A percentile compares a stretch with the other conserved stretches of the same genome.
Conservation (phyloP, 2,329 filamentous ascomycete species). For the Fusarium poae region DNA sequence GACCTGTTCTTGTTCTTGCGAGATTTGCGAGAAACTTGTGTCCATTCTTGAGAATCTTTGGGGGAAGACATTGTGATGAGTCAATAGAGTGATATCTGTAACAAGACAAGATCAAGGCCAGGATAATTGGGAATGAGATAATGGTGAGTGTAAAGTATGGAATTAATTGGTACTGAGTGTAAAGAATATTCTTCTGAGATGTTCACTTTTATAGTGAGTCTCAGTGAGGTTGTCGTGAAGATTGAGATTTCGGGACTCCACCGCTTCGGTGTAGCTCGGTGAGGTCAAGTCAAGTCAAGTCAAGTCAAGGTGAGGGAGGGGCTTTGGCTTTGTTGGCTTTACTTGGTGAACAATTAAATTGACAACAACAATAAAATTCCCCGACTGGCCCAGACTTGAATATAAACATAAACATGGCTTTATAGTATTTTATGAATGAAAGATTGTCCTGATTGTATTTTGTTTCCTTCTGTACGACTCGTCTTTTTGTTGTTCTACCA, state of each 20-base stretch:
- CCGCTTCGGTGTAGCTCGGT: conserved; percentile 40
- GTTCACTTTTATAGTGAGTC: conserved; percentile 14
- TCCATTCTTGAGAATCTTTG: conserved; percentile 44
- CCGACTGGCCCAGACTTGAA: background rate
- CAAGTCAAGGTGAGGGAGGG: conserved; percentile 14
- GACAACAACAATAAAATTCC: conserved; percentile 10
- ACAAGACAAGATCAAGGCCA: background rate
- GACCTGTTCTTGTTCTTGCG: conserved; percentile 29
- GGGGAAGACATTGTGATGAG: conserved; percentile 29
- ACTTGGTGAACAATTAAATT: background rate
- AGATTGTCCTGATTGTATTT: background rate
- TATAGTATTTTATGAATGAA: background rate
- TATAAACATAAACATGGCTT: background rate
- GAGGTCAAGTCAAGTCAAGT: too few species aligned
- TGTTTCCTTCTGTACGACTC: background rate
- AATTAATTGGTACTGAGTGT: background rate
- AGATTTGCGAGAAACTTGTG: conserved; percentile 45
- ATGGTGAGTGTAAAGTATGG: too few species aligned
- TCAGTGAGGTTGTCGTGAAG: conserved; percentile 30
- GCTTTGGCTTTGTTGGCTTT: conserved; percentile 11
- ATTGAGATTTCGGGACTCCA: conserved; percentile 41
- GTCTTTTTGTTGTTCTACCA: background rate
- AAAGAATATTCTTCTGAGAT: conserved; percentile 5
- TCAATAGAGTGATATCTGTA: background rate
- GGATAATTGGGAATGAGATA: background rate